Base-by-base conservation (phyloP, 2,329 filamentous ascomycete species). In the Colletotrichum sansevieriae region DNA sequence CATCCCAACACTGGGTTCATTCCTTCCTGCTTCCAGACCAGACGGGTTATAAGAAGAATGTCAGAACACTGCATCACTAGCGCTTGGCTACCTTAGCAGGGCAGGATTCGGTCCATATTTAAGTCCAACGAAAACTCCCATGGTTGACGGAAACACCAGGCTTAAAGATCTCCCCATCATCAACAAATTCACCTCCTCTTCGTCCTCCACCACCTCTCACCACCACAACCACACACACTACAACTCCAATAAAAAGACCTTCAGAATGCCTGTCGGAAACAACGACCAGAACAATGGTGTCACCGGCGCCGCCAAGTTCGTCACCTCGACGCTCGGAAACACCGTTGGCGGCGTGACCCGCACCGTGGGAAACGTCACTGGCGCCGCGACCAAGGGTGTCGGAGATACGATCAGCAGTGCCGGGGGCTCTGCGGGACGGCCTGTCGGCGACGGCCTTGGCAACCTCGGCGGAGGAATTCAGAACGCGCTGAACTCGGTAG, bases 321-420 rank as follows among this genome's bases (percentile, higher is more conserved):
- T 81, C 70, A 83, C 81, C 11, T 76, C 77, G 65, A 78, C 80
- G 3, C 72, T 82, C 11, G 81, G 81, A 37, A 83, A 82, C 73
- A 78, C 78, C 2, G 73, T 81, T 47, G 81, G 81, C 35, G 81
- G 80, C n/a, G 71, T 83, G 1, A 74, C 75, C 11, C 76, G 79
- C 49, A 83, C 81, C 7, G 78, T 79, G 37, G 82, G 83, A 15
- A 77, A 78, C 56, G 76, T 83, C 37, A 80, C 78, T 10, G 81
- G 87, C 57, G 87, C 87, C 1, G 85, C 85, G 1, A 83, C 84
- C n/a, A 83, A 85, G 11, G 87, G 87, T 6, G 55, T 90, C 2
- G 86, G 87, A 43, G 81, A 88, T 74, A 89, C 87, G 3, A 80
- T 89, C 70, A 85, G 76, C 10, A 80, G 81, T 61, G 83, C 83